phyloP scores from a whole-genome alignment of 2,329 filamentous ascomycete species.

The Pestalotiopsis sp. region DNA sequence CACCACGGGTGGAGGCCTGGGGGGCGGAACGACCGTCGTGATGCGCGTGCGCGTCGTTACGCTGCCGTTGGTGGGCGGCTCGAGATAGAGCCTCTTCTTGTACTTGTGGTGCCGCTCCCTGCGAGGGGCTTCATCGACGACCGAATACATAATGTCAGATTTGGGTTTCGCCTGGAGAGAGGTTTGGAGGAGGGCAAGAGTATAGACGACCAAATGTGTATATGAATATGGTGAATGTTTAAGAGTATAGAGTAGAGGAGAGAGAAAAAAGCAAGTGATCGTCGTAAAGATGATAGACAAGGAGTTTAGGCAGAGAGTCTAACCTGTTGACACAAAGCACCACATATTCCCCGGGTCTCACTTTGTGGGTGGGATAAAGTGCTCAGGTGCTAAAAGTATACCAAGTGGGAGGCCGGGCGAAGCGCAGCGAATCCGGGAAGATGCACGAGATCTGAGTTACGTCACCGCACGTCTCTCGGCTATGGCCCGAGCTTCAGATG shows the following conservation, averaged over 20 bases:
- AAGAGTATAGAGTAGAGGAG: not conserved
- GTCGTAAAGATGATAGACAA: not conserved
- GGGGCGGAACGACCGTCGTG: slow-evolving; percentile 40
- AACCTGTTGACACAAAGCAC: slow-evolving; percentile 13
- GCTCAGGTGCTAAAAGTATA: slow-evolving; percentile 5
- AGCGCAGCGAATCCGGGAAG: slow-evolving; percentile 7
- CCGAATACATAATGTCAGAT: slow-evolving; percentile 30
- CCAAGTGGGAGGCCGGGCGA: slow-evolving; percentile 1
- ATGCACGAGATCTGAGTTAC: slow-evolving; percentile 1
- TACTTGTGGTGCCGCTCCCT: slow-evolving; percentile 35
- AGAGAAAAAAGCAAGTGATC: not conserved
- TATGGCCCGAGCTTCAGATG: slow-evolving; percentile 11
- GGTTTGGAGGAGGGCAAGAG: not conserved
- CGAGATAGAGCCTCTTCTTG: slow-evolving; percentile 45
- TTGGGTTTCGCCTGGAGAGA: not conserved
- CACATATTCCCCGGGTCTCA: slow-evolving; percentile 5
- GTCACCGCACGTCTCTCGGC: slow-evolving; percentile 1
- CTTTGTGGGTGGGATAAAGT: slow-evolving; percentile 3
- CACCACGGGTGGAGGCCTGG: slow-evolving; percentile 21
- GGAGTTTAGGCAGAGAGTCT: slow-evolving; percentile 3
- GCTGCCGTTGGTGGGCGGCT: slow-evolving; percentile 39
- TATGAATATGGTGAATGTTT: not conserved
- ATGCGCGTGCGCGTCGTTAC: slow-evolving; percentile 37
- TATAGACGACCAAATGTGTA: too few species aligned
- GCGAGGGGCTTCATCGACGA: slow-evolving; percentile 31